Conservation (phyloP, 169 alveolate species). For the Cystoisospora suis region DNA sequence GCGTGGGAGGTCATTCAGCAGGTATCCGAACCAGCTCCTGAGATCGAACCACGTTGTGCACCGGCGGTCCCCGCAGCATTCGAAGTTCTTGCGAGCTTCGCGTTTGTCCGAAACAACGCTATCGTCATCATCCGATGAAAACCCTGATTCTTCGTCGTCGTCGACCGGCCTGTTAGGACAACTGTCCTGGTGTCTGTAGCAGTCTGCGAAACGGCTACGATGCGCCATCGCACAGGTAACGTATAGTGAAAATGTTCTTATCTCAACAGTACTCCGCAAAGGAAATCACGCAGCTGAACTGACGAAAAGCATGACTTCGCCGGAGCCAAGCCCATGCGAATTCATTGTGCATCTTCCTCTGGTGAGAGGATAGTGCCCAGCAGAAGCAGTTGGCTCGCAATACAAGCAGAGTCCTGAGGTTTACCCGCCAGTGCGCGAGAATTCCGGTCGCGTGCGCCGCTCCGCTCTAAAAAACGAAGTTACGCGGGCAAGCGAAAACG, state of each 20-base stretch:
- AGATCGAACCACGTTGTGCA: constrained; percentile 66
- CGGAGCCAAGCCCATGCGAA: not conserved
- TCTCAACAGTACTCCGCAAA: not conserved
- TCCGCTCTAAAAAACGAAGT: too few species aligned
- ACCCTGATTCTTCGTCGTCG: not conserved
- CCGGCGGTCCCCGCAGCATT: constrained; percentile 55
- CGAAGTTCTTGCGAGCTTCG: not conserved
- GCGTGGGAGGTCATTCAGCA: constrained; percentile 33
- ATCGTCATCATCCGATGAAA: not conserved
- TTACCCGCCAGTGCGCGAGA: too few species aligned
- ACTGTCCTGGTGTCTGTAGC: not conserved
- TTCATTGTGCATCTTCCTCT: too few species aligned
- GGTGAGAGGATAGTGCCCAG: too few species aligned
- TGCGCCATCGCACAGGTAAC: not conserved
- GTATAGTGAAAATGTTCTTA: not conserved
- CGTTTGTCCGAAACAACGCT: not conserved
- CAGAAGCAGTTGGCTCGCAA: too few species aligned
- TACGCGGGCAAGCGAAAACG: too few species aligned
- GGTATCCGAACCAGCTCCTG: constrained; percentile 64
- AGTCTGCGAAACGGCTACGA: not conserved
- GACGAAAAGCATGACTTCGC: not conserved
- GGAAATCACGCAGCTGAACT: not conserved
- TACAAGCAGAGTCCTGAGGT: too few species aligned
- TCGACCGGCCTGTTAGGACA: not conserved
- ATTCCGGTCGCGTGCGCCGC: too few species aligned